Evolutionary conservation across 805 yeast genomes (phyloP).

Genomic region (Ogataea nitratoaversa): DNA sequence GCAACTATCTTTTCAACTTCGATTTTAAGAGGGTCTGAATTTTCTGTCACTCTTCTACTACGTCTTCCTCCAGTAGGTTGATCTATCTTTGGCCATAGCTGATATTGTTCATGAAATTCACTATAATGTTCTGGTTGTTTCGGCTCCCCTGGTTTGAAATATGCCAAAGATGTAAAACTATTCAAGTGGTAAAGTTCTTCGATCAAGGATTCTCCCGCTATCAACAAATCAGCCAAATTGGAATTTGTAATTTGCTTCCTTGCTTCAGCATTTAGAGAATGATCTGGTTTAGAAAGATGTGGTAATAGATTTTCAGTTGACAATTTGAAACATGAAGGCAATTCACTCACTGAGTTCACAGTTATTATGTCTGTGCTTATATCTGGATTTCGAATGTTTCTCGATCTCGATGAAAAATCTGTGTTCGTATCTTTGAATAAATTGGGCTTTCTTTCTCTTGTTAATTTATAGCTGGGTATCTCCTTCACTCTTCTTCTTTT

Average conservation of each 20-base stretch:
- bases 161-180: slow-evolving; percentile 56
- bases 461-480: slow-evolving; percentile 11
- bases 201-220: slow-evolving; percentile 44
- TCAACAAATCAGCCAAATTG: slow-evolving; percentile 39
- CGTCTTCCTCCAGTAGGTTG: slow-evolving; percentile 22
- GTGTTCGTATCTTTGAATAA: too few species aligned
- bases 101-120: slow-evolving; percentile 30
- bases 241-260: slow-evolving; percentile 17
- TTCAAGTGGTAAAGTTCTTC: slow-evolving; percentile 63
- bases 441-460: slow-evolving; percentile 1
- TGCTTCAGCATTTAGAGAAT: background rate
- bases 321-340: slow-evolving; percentile 1
- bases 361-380: background rate
- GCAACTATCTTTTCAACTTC: slow-evolving; percentile 19
- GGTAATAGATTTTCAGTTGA: background rate
- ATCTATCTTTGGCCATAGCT: slow-evolving; percentile 36
- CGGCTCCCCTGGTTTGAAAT: slow-evolving; percentile 52
- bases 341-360: background rate
- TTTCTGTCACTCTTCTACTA: slow-evolving; percentile 20
- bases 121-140: slow-evolving; percentile 32
- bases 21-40: slow-evolving; percentile 20
- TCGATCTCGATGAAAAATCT: too few species aligned
- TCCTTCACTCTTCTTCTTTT: slow-evolving; percentile 14
- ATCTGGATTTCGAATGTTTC: background rate
- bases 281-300: background rate